Evolutionary conservation across 2,329 filamentous ascomycete genomes (phyloP).

Genomic region (Fusarium bulbicola): DNA sequence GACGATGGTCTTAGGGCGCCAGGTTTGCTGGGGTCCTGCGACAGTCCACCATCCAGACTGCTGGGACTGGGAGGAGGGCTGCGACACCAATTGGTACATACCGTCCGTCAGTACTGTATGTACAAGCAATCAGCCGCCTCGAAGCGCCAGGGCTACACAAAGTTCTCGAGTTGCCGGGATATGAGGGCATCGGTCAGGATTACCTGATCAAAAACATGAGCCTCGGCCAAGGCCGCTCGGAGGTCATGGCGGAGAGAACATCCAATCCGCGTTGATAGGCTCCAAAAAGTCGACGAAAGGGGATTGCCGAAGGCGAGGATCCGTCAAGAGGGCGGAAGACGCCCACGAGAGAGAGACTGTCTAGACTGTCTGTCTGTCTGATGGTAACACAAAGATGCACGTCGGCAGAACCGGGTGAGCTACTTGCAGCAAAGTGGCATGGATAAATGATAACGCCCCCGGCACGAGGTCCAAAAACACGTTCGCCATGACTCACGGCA

Average conservation of each 20-base stretch:
- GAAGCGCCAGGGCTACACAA: conserved; percentile 37
- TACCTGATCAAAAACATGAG: conserved; percentile 26
- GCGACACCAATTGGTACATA: conserved; percentile 31
- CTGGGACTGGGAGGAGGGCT: conserved; percentile 36
- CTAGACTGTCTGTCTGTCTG: conserved; percentile 34
- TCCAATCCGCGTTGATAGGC: conserved; percentile 10
- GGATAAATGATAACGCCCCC: conserved; percentile 15
- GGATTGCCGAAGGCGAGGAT: conserved; percentile 32
- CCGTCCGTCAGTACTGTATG: neutral
- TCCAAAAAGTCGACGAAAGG: conserved; percentile 18
- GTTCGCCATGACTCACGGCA: conserved; percentile 19
- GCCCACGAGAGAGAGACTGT: conserved; percentile 26
- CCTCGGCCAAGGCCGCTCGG: conserved; percentile 23
- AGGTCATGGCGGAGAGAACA: conserved; percentile 9
- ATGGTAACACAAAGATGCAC: conserved; percentile 39
- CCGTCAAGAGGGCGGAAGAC: conserved; percentile 21
- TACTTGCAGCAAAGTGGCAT: conserved; percentile 23
- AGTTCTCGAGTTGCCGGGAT: conserved; percentile 34
- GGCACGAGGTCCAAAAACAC: conserved; percentile 8
- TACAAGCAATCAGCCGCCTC: conserved; percentile 38
- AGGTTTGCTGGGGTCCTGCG: conserved; percentile 26
- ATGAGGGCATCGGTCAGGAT: conserved; percentile 21
- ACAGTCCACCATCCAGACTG: conserved; percentile 30
- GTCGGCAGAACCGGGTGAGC: conserved; percentile 32
- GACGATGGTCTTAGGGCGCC: conserved; percentile 26